Percentiles rank a stretch among this genome's conserved stretches.
Conservation (phyloP, 2,329 filamentous ascomycete species). For the Calonectria pseudoturangicola region DNA sequence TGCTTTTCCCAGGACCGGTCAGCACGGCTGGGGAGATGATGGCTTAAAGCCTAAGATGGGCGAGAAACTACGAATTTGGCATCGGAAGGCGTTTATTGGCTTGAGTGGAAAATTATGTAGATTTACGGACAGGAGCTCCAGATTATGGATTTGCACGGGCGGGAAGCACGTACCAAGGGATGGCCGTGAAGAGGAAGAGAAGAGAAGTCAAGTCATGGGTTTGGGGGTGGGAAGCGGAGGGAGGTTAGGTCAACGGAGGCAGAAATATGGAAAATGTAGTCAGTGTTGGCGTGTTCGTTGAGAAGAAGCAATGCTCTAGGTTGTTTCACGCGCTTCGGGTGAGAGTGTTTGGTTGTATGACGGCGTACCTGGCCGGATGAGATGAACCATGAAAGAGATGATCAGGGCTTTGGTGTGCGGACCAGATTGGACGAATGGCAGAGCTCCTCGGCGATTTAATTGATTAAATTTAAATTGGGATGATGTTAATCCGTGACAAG, state of each 20-base stretch:
- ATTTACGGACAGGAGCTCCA: conserved; percentile 29
- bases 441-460: conserved; percentile 22
- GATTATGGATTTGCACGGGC: conserved; percentile 27
- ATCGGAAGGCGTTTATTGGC: conserved; percentile 42
- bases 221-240: neutral
- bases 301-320: neutral
- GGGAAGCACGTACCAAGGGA: neutral
- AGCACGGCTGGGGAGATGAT: conserved; percentile 5
- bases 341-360: conserved; percentile 13
- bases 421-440: conserved; percentile 13
- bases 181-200: neutral
- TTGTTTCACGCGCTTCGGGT: neutral
- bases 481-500: conserved; percentile 24
- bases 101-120: conserved; percentile 35
- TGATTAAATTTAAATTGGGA: conserved; percentile 25
- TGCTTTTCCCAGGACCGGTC: conserved; percentile 16
- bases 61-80: conserved; percentile 35
- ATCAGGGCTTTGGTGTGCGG: neutral
- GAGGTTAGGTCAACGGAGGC: neutral
- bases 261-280: neutral
- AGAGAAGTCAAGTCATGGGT: neutral
- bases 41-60: conserved; percentile 5
- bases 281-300: neutral
- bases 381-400: conserved; percentile 24
- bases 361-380: conserved; percentile 5